Evolutionary conservation across 2,329 filamentous ascomycete genomes (phyloP), one percentile per base, ranked within the genome.

Genomic region (Colletotrichum simmondsii): DNA sequence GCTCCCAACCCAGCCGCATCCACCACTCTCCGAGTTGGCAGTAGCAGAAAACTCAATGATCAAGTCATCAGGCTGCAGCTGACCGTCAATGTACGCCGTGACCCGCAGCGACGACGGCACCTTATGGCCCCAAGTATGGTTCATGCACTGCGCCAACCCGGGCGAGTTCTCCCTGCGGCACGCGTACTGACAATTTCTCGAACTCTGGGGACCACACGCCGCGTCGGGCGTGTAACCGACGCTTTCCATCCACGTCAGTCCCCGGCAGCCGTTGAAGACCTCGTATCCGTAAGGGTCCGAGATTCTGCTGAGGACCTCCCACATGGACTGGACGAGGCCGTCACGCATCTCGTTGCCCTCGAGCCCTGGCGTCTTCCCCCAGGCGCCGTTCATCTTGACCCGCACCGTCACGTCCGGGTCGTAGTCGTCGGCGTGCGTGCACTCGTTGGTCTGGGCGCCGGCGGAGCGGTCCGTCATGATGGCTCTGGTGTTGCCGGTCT

Each of bases 361-460:
- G 10, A 75, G 66, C 5, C 67, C 70, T 1, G 73, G 70, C 2
- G 66, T 73, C 2, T n/a, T 46, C 30, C 74, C 74, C 74, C 74
- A 75, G 22, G 67, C 73, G 16, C 74, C 74, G 58, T 75, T 73
- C 56, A 75, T 59, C 37, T 46, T 68, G 14, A 75, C 74, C 4
- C 54, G 73, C 0, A 71, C 74, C 6, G 62, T 73, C n/a, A 75
- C 32, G 37, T 75, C 74, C 0, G 64, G 59, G n/a, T 69, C 26
- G 22, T 64, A 65, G 57, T 71, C 68, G 16, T 61, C 57, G 32
- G 30, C 32, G 46, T 59, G 49, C 24, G 74, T 75, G 58, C 74
- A 75, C 4, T 59, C 35, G 70, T 74, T 75, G 12, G 59, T 65
- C 42, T 68, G 46, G 46, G 73, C 30, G 19, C 62, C 57, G 49